These are phyloP conservation scores for Leucocoprinus leucothites DNA, from an alignment of 768 basidiomycete species.

Conservation along the genomic window DNA sequence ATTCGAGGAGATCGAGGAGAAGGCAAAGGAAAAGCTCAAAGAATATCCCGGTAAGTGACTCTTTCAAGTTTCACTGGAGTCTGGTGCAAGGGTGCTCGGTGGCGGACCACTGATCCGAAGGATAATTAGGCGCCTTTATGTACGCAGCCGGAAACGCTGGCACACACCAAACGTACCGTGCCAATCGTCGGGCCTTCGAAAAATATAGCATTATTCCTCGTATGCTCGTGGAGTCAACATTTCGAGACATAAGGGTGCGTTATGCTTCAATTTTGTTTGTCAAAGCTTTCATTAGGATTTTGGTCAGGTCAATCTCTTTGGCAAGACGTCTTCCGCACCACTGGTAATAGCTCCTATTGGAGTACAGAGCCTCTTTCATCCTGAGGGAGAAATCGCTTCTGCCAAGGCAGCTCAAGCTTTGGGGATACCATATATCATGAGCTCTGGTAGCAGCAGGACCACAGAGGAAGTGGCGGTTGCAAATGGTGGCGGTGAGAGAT, in stretches of 20 bases:
- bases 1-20: constrained; percentile 59
- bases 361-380: constrained; percentile 70
- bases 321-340: constrained; percentile 58
- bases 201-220: constrained; percentile 77
- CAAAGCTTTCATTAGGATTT: background rate
- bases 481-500: constrained; percentile 64
- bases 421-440: constrained; percentile 69
- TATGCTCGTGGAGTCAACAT: constrained; percentile 64
- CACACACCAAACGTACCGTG: constrained; percentile 55
- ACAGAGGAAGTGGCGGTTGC: constrained; percentile 76
- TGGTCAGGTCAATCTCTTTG: constrained; percentile 67
- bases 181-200: constrained; percentile 62
- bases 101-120: too few relatives aligned
- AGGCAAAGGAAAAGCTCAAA: constrained; percentile 61
- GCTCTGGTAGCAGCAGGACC: constrained; percentile 67
- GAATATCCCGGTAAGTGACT: constrained; percentile 50
- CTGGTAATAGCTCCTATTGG: constrained; percentile 74
- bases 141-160: constrained; percentile 81
- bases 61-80: too few relatives aligned
- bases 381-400: constrained; percentile 68
- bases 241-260: constrained; percentile 57
- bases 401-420: constrained; percentile 63
- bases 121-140: constrained; percentile 52
- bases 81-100: background rate
- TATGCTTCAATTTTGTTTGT: background rate